phyloP scores from a whole-genome alignment of 371 early-diverging fungal genomes.

The Actinomortierella wolfii region DNA sequence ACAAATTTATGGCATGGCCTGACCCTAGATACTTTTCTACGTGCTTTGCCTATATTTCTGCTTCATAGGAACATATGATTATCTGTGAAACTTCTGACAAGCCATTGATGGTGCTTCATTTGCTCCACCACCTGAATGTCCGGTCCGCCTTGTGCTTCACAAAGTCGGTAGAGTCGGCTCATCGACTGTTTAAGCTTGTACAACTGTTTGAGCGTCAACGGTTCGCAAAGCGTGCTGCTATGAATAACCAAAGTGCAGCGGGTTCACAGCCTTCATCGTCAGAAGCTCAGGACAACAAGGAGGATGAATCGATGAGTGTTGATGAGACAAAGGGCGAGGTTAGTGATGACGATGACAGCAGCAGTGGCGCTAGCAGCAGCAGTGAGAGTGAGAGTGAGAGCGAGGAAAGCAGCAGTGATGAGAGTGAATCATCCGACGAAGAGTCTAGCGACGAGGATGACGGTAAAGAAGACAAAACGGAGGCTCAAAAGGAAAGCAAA shows the following conservation, averaged over 20 bases:
- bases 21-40: not conserved
- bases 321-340: slow-evolving; percentile 9
- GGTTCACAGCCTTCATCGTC: too few species aligned
- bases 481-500: slow-evolving; percentile 4
- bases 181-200: slow-evolving; percentile 73
- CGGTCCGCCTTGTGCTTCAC: slow-evolving; percentile 85
- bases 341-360: slow-evolving; percentile 6
- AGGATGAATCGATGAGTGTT: slow-evolving; percentile 19
- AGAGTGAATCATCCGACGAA: slow-evolving; percentile 5
- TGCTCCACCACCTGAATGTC: slow-evolving; percentile 68
- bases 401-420: not conserved
- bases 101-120: slow-evolving; percentile 77
- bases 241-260: too few species aligned
- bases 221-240: not conserved
- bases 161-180: slow-evolving; percentile 86
- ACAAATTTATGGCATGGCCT: too few species aligned
- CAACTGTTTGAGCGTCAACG: slow-evolving; percentile 54
- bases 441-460: slow-evolving; percentile 10
- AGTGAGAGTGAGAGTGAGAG: slow-evolving; percentile 10
- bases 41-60: not conserved
- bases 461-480: slow-evolving; percentile 20
- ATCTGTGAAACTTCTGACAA: slow-evolving; percentile 68
- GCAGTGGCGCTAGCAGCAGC: slow-evolving; percentile 20
- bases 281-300: slow-evolving; percentile 2
- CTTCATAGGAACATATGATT: slow-evolving; percentile 63